Percentiles rank a stretch among this genome's conserved stretches.
Conservation (phyloP, 305 asterid species). For the Coffea humblotiana region DNA sequence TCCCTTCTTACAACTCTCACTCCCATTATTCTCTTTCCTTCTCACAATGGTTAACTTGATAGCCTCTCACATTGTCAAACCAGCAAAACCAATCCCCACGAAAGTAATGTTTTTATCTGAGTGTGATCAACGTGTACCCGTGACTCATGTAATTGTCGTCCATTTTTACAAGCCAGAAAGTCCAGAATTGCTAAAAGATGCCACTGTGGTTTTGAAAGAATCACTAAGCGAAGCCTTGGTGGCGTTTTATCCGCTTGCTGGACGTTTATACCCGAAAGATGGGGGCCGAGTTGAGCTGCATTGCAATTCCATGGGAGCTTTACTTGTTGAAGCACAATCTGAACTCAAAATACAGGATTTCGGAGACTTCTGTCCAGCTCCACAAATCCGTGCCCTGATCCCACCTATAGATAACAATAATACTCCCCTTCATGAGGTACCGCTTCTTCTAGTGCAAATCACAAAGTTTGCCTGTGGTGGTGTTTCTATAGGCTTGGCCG, state of each 20-base stretch:
- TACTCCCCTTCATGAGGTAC: constrained; percentile 25
- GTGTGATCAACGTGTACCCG: no score
- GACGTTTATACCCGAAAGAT: background rate
- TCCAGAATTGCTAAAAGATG: background rate
- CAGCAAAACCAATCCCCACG: no score
- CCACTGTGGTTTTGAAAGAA: constrained; percentile 4
- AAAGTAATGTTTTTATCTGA: no score
- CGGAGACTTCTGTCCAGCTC: constrained; percentile 13
- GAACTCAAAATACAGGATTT: background rate
- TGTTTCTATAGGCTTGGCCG: constrained; percentile 8
- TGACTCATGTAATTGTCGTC: no score
- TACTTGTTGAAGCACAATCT: constrained; percentile 29
- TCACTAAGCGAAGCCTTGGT: constrained; percentile 30
- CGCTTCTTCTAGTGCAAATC: constrained; percentile 18
- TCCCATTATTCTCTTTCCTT: no score
- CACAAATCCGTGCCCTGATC: constrained; percentile 8
- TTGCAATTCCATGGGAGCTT: constrained; percentile 28
- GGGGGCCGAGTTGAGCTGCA: constrained; percentile 33
- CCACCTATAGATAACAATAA: constrained; percentile 16
- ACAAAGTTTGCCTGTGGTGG: constrained; percentile 32
- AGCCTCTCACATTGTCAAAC: no score
- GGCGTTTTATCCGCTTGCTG: constrained; percentile 13
- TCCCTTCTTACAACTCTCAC: no score
- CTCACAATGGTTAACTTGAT: no score
- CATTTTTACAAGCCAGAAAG: no score